phyloP scores from a whole-genome alignment of 345 rosid species.

The Lepidium africanum region DNA sequence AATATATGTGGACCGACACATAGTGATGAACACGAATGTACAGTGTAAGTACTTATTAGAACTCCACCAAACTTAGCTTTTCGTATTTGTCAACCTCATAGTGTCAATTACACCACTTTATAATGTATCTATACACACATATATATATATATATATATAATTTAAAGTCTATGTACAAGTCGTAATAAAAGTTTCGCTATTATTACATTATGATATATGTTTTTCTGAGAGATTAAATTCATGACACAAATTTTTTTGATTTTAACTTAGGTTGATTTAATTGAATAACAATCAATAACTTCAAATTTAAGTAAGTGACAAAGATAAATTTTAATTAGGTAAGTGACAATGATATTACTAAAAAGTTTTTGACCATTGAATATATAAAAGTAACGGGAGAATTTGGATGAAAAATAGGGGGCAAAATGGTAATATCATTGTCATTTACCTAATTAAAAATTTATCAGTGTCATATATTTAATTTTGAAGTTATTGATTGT shows the following conservation, averaged over 20 bases:
- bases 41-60: conserved; percentile 17
- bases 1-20: conserved; percentile 30
- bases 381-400: too few relatives aligned
- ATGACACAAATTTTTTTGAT: not conserved
- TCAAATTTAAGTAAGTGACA: too few relatives aligned
- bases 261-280: too few relatives aligned
- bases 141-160: not conserved
- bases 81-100: conserved; percentile 21
- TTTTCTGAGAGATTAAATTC: not conserved
- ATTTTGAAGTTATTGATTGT: too few relatives aligned
- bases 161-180: conserved; percentile 15
- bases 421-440: too few relatives aligned
- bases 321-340: too few relatives aligned
- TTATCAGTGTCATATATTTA: too few relatives aligned
- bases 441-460: too few relatives aligned
- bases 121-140: not conserved
- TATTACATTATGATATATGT: not conserved
- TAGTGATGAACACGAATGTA: conserved; percentile 11
- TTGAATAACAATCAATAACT: too few relatives aligned
- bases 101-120: conserved; percentile 26
- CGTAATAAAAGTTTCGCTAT: not conserved
- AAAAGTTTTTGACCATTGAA: too few relatives aligned
- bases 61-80: conserved; percentile 26
- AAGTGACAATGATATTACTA: too few relatives aligned
- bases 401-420: too few relatives aligned